Percentiles rank a stretch among this genome's conserved stretches.
phyloP scores from a whole-genome alignment of 306 rosid genomes.

The Gastrolobium villosum region DNA sequence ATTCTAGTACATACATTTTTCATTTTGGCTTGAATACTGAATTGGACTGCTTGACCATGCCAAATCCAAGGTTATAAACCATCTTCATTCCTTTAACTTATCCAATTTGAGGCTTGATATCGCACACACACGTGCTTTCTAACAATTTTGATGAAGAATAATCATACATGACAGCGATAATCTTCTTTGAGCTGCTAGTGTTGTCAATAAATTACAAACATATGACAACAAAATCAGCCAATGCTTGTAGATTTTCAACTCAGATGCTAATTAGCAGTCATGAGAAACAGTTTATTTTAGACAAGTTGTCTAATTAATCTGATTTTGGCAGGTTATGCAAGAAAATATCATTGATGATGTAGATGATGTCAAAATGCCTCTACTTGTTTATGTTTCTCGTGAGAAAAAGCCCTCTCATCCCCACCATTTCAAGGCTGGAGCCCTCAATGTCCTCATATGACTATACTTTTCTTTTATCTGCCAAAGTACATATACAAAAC shows the following conservation, averaged over 20 bases:
- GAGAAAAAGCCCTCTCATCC: constrained; percentile 63
- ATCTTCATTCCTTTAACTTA: neutral
- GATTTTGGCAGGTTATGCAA: constrained; percentile 54
- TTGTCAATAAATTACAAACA: constrained; percentile 3
- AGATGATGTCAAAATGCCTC: constrained; percentile 57
- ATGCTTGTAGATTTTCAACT: constrained; percentile 5
- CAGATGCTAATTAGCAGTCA: neutral
- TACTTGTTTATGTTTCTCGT: constrained; percentile 68
- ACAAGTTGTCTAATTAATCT: constrained; percentile 10
- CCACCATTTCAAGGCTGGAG: constrained; percentile 85
- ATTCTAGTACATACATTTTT: neutral
- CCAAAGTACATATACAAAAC: constrained; percentile 24
- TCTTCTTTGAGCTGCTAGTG: constrained; percentile 25
- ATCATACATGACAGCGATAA: neutral
- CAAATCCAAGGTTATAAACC: neutral
- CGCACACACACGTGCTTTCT: neutral
- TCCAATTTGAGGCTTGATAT: neutral
- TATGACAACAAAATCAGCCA: constrained; percentile 11
- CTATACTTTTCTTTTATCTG: neutral
- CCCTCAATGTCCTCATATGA: constrained; percentile 73
- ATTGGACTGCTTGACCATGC: neutral
- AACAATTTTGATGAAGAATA: neutral
- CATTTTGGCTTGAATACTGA: neutral
- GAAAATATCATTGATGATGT: constrained; percentile 36
- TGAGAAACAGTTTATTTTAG: neutral